Percentiles rank a stretch among this genome's conserved stretches.
Conservation (phyloP, 805 yeast species). For the Ogataea minuta region DNA sequence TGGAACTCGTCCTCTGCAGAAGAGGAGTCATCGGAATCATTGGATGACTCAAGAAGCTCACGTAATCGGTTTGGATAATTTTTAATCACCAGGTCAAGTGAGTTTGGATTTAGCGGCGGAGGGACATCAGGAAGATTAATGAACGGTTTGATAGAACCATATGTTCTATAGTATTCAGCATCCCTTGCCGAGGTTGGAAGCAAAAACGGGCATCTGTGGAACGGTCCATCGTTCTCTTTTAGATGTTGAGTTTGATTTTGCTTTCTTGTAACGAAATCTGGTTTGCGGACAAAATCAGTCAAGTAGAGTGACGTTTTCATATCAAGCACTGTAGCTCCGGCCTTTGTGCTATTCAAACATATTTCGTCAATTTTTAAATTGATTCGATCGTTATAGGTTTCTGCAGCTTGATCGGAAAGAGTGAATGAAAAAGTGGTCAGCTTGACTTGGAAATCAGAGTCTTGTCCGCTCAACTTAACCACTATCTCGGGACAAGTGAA, state of each 20-base stretch:
- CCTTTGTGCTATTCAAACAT: conserved; percentile 23
- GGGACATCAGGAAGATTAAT: conserved; percentile 63
- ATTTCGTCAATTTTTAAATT: conserved; percentile 51
- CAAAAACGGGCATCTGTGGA: conserved; percentile 74
- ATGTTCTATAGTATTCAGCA: conserved; percentile 44
- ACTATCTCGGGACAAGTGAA: conserved; percentile 50
- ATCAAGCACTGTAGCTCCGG: conserved; percentile 33
- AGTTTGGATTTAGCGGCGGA: conserved; percentile 52
- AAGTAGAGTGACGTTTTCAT: conserved; percentile 57
- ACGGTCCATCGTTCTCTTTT: conserved; percentile 74
- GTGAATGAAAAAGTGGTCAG: conserved; percentile 36
- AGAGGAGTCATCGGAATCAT: conserved; percentile 9
- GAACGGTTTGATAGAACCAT: conserved; percentile 56
- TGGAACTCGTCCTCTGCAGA: conserved; percentile 1
- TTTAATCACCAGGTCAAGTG: conserved; percentile 43
- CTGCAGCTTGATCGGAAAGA: conserved; percentile 69
- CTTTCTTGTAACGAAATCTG: conserved; percentile 45
- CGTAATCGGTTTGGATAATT: conserved; percentile 29
- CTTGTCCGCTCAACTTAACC: conserved; percentile 40
- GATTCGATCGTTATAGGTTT: conserved; percentile 55
- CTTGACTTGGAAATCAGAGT: conserved; percentile 24
- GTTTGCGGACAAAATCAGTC: conserved; percentile 58
- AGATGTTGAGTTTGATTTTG: conserved; percentile 64
- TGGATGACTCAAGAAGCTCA: conserved; percentile 12
- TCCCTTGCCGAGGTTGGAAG: conserved; percentile 51